Evolutionary conservation across 306 rosid genomes (phyloP), one percentile per base, ranked within the genome.

Genomic region (Prunus salicina): DNA sequence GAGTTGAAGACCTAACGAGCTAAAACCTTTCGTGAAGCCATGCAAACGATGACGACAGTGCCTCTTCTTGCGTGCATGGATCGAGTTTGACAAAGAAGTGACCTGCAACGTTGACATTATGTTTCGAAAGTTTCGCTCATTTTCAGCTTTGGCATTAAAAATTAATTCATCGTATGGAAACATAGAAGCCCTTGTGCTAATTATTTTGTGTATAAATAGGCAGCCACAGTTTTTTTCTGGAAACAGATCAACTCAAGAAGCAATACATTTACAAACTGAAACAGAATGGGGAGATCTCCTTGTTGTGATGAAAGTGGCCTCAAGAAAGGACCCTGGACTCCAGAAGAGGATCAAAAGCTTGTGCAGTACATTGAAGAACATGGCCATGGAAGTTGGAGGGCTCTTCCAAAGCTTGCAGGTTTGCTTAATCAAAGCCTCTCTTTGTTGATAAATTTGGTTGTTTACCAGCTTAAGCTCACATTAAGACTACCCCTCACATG

Each of bases 331-430:
- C 96, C 98, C 0, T 93, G 93, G 98, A 91, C 93, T 67, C 88
- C 93, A 50, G 97, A 91, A 75, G 96, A 89, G 78, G 97, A 93
- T 77, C 82, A 93, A 38, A 80, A 89, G 87, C 93, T 93, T 43
- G 90, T 93, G 15, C 79, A 86, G 3, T 87, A 87, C 86, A 91
- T 93, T 71, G 78, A 89, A 38, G 69, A 84, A 82, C 91, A 93
- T 72, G 98, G 93, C 75, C 90, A 88, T 85, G 96, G 93, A 67
- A 93, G 97, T 75, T 91, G 96, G 98, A 85, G 97, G 78, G 91
- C 92, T 12, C 96, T 93, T 73, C 96, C 98, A 58, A 88, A 86
- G 82, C 91, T 89, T 65, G 96, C 96, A 8, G 96, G 98, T 91
- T 46, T 43, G 43, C 18, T 12, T 25, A 11, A 63, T 60, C 0